Base-by-base conservation (phyloP, 1,284 basidiomycete genomes). In the Papiliotrema terrestris region DNA sequence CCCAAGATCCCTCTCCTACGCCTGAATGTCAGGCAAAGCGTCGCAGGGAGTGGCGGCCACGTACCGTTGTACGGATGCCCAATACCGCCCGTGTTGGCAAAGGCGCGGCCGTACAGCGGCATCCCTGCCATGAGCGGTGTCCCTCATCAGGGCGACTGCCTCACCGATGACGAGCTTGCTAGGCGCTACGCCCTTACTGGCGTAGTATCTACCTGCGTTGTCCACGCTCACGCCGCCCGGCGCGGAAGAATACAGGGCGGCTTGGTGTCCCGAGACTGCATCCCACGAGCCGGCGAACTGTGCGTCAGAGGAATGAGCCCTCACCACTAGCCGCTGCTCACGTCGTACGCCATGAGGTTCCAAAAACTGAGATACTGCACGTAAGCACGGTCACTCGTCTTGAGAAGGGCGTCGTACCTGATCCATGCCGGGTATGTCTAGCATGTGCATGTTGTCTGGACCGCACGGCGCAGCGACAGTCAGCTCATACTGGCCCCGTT, bases 281-380 rank as follows among this genome's bases (percentile, higher is more conserved):
- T 72, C 74, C 75, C 75, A 77, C 9, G 74, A 74, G 3, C 75
- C 75, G 35, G 75, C 72, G 53, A 77, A 74, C 72, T 75, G 57
- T 15, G 20, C 9, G 14, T 19, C 22, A 15, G 38, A 6, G 9
- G 44, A 22, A 55, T 29, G 48, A 37, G 8, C 19, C 29, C 19
- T 25, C 13, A 14, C 14, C 45, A 23, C 20, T 46, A 8, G 32
- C 19, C 11, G 36, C 5, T 2, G 59, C 62, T 51, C 46, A 69
- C 71, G 64, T 90, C 88, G 61, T 90, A 90, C 66, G 90, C 85
- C 92, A 97, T 96, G 54, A 97, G 75, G 73, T 95, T 94, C 91
- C 91, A 95, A 76, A 87, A 91, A 42, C 82, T 83, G 45, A 95
- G 77, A 23, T 77, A 76, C 55, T 63, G 52, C 32, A 9, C 22